Base-by-base conservation (phyloP, 352 stramenopile genomes). In the Phytophthora pseudosyringae region DNA sequence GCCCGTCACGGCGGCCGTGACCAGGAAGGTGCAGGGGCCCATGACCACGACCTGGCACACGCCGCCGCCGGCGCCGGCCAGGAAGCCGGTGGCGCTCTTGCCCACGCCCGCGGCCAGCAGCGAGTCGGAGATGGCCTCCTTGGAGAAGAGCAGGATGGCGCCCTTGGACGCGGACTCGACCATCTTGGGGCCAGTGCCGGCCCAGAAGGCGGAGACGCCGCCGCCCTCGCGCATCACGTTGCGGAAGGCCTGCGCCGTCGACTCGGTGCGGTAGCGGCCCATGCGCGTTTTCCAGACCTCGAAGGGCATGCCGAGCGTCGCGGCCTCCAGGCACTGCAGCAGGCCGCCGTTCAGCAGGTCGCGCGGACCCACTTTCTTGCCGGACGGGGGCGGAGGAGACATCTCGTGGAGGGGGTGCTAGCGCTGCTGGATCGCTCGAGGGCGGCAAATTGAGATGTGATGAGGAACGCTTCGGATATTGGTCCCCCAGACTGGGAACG, bases 271-370 rank as follows among this genome's bases (percentile, higher is more conserved):
- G 76, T 91, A 97, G 48, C 89, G 86, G 12, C 90, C 90, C 90
- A 97, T 97, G 73, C 90, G 89, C 54, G 90, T 97, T 73, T 97
- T 97, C 90, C 90, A 97, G 38, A 97, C 90, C 76, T 97, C 90
- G 64, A 97, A 97, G 38, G 90, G 90, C 88, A 97, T 96, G 62
- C 90, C 90, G 28, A 97, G 78, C 54, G 88, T 95, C 18, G 86
- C 88, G 31, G 90, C 90, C 68, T 97, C 90, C 8, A 96, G 66
- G 73, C 90, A 97, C 53, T 97, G 88, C 43, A 97, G 76, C 50
- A 96, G 52, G 16, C 89, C 83, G 53, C 85, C 84, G 56, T 94
- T 93, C 51, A 94, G 41, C 40, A 95, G 75, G 71, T 95, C 88
- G 58, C 86, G 86, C 9, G 73, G 26, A 16, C 86, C 83, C 38